These are phyloP conservation scores for Starmerella sp. DNA, from an alignment of 805 yeast genomes.

Conservation along the genomic window DNA sequence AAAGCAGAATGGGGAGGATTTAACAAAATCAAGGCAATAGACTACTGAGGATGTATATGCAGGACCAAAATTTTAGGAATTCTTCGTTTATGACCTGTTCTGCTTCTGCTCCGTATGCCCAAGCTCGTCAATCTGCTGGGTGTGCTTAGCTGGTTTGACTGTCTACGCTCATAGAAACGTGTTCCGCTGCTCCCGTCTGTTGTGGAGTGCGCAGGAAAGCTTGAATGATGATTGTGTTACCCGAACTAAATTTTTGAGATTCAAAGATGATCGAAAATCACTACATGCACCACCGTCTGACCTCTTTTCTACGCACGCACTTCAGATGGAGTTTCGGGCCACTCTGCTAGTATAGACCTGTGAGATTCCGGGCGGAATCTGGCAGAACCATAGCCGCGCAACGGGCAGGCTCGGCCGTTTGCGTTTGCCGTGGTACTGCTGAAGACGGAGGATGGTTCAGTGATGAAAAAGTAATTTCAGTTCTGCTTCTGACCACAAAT, in stretches of 20 bases:
- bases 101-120: background rate
- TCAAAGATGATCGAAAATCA: constrained; percentile 17
- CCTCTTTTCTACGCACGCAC: background rate
- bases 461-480: constrained; percentile 25
- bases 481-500: constrained; percentile 27
- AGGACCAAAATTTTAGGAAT: constrained; percentile 26
- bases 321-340: too few relatives aligned
- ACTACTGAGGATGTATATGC: constrained; percentile 27
- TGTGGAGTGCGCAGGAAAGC: background rate
- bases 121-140: background rate
- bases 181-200: background rate
- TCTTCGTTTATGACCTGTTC: constrained; percentile 26
- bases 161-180: background rate
- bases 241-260: constrained; percentile 2
- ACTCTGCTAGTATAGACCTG: too few relatives aligned
- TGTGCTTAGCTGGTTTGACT: constrained; percentile 10
- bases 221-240: constrained; percentile 19
- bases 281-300: constrained; percentile 29
- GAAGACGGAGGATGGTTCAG: constrained; percentile 1
- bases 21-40: constrained; percentile 21
- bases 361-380: constrained; percentile 14
- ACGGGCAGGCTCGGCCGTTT: background rate
- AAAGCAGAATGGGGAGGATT: constrained; percentile 18
- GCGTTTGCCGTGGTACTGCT: background rate
- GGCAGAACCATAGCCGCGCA: background rate